Evolutionary conservation across 495 filamentous ascomycete genomes (phyloP).

Genomic region (Aspergillus conjunctus): DNA sequence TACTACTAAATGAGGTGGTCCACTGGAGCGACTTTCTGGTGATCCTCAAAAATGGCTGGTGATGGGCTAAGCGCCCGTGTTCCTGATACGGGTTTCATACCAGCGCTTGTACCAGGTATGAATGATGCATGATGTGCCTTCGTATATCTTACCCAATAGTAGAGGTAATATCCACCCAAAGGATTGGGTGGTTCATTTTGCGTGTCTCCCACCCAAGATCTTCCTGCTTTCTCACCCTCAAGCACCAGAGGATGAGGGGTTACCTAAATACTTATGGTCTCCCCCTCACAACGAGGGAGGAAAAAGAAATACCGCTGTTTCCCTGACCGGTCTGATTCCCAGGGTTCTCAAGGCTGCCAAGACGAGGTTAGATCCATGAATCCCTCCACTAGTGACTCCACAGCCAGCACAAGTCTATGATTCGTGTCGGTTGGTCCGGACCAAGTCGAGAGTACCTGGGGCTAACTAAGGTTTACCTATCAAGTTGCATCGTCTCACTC

Average conservation of each 20-base stretch:
- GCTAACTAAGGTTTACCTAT: slow-evolving; percentile 25
- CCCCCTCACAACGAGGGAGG: too few species aligned
- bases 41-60: background rate
- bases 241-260: background rate
- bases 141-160: slow-evolving; percentile 2
- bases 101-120: slow-evolving; percentile 7
- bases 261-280: too few species aligned
- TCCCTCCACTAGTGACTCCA: slow-evolving; percentile 22
- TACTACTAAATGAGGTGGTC: background rate
- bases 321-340: background rate
- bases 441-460: slow-evolving; percentile 33
- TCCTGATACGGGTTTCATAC: slow-evolving; percentile 23
- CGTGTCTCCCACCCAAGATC: background rate
- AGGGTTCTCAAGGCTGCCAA: slow-evolving; percentile 13
- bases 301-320: background rate
- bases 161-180: background rate
- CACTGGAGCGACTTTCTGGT: background rate
- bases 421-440: slow-evolving; percentile 31
- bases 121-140: background rate
- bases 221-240: background rate
- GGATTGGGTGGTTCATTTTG: background rate
- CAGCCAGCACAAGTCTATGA: slow-evolving; percentile 25
- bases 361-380: slow-evolving; percentile 20
- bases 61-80: slow-evolving; percentile 20
- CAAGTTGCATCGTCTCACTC: slow-evolving; percentile 11